Base-by-base conservation (phyloP, 345 rosid species). In the Erucastrum elatum region DNA sequence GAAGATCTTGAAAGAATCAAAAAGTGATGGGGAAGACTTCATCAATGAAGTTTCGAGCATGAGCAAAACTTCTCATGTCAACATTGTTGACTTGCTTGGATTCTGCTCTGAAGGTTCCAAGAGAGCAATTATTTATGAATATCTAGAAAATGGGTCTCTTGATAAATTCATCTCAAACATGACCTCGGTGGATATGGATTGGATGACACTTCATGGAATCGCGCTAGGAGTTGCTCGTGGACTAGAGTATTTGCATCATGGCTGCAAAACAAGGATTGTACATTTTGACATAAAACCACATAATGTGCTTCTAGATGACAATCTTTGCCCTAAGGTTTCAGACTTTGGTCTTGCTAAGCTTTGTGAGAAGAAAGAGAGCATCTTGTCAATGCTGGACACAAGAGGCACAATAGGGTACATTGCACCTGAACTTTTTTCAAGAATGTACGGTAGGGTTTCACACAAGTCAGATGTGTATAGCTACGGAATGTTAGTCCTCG, bases 231-330 rank as follows among this genome's bases (percentile, higher is more conserved):
- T 85, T 59, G 89, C 87, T 29, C 75, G 83, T 73, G 89, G 91
- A 31, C 46, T 86, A 15, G 88, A 86, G 74, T 86, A 88, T 39
- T 82, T 87, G 4, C 92, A 87, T 55, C 4, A 76, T 3, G 90
- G 90, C 8, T 88, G 92, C 77, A 85, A 65, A 64, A 82, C 83
- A 6, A 84, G 84, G 71, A 88, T 87, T 15, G 56, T 88, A 35
- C 87, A 88, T 56, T 83, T 87, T 5, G 87, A 87, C 35, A 85
- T 60, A 0, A 60, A 60, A 26, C 64, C 34, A 1, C 64, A 60
- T 4, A 60, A 60, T 26, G 64, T 60, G 2, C 15, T 60, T 15
- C 27, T 60, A 26, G 34, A 60, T 60, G 34, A 26, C 6, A 60
- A 26, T 3, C 4, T 60, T 27, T 60, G 34, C 15, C 64, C n/a